Percentiles rank a stretch among this genome's conserved stretches.
Evolutionary conservation across 257 asterid genomes (phyloP).

Genomic region (Solanum lycopersicoides): DNA sequence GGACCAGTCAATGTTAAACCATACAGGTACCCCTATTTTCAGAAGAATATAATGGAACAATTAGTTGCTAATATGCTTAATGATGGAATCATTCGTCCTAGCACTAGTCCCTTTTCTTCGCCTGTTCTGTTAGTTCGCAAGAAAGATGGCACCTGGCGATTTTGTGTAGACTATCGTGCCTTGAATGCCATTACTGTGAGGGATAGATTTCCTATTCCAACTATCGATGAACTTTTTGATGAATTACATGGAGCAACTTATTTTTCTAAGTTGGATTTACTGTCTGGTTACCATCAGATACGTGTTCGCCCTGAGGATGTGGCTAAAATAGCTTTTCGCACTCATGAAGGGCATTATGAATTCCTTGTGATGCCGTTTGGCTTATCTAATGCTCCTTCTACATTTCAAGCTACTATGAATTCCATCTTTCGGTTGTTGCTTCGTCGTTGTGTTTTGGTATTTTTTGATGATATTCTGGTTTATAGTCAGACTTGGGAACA

Average conservation of each 20-base stretch:
- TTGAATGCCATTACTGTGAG: background rate
- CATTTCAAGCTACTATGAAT: too few relatives aligned
- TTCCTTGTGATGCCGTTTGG: background rate
- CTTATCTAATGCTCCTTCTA: too few relatives aligned
- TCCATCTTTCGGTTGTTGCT: background rate
- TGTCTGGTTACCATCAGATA: too few relatives aligned
- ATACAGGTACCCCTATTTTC: background rate
- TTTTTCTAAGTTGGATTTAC: too few relatives aligned
- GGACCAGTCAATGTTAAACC: background rate
- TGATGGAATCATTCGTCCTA: background rate
- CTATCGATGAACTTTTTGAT: too few relatives aligned
- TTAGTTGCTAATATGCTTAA: background rate
- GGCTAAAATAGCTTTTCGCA: background rate
- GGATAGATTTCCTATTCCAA: too few relatives aligned
- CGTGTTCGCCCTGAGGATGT: background rate
- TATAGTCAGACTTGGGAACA: background rate
- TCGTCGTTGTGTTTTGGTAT: background rate
- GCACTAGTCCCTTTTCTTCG: background rate
- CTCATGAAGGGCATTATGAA: background rate
- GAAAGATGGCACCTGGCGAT: background rate
- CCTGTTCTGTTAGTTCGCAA: background rate
- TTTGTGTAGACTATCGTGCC: background rate
- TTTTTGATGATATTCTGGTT: background rate
- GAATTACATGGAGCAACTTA: too few relatives aligned
- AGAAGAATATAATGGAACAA: background rate